Base-by-base conservation (phyloP, 352 stramenopile species). In the Phytophthora sojae region DNA sequence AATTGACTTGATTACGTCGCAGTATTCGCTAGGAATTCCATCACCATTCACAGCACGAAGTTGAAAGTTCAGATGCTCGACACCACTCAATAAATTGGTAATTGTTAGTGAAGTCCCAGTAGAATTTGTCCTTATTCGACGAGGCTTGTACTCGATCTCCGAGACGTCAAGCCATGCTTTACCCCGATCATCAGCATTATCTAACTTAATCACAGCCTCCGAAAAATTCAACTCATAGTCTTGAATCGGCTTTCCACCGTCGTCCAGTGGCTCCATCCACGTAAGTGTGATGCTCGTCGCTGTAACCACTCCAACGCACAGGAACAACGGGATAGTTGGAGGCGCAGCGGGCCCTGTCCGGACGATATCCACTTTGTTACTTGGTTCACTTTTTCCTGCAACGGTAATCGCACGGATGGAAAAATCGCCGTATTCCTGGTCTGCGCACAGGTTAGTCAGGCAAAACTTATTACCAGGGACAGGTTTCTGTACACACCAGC, bases 221-320 rank as follows among this genome's bases (percentile, higher is more conserved):
- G 73, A 67, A 52, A 93, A 94, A 4, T 79, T 67, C 9, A 93
- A 76, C 42, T 94, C 83, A 21, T 93, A 94, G 49, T 92, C 85
- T 23, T 86, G 66, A 42, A 95, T 81, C 1, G 74, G 62, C 15
- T 76, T 76, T 0, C 88, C 88, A 14, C 86, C 86, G 35, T 82
- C 70, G 56, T 93, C 86, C 11, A 89, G 64, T 1, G 86, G 88
- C 12, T 81, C 75, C 2, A 80, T 71, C 88, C 86, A 95, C 2
- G 73, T 84, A 9, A 95, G 60, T 1, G 77, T 83, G n/a, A 95
- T 84, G 3, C 83, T 88, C 12, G 81, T 88, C 11, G 81, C 83
- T 6, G 85, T 92, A 17, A 92, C 77, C 4, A 81, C 59, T 0
- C 82, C 84, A 21, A 77, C 53, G 12, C 61, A 73, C 12, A 93